Conservation (phyloP, 129 eudicot genomes). For the Silybum marianum region DNA sequence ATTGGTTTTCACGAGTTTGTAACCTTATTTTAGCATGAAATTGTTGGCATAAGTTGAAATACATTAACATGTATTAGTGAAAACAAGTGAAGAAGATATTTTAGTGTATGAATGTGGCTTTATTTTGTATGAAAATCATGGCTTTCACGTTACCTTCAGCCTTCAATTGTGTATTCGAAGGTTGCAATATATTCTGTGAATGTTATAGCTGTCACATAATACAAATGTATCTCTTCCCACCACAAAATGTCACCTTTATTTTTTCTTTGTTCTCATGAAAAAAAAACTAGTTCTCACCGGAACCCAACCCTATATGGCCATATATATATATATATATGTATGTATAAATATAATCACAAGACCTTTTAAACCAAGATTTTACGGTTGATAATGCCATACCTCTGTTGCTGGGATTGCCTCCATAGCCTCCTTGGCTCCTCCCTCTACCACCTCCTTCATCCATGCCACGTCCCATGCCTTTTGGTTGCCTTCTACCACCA, state of each 20-base stretch:
- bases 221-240: neutral
- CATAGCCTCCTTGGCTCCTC: slow-evolving; percentile 42
- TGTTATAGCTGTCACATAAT: neutral
- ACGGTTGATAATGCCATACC: slow-evolving; percentile 21
- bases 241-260: neutral
- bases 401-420: slow-evolving; percentile 37
- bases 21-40: no score
- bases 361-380: neutral
- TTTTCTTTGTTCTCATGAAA: neutral
- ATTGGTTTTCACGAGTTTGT: no score
- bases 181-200: neutral
- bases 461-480: slow-evolving; percentile 51
- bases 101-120: neutral
- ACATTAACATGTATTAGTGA: no score
- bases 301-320: neutral
- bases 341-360: neutral
- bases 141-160: no score
- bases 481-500: slow-evolving; percentile 50
- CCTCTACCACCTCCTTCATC: slow-evolving; percentile 54
- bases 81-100: no score
- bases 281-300: neutral
- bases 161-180: neutral
- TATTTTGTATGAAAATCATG: neutral
- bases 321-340: neutral
- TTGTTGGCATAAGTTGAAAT: no score